Percentiles rank a stretch among this genome's conserved stretches.
phyloP scores from a whole-genome alignment of 164 flowering plant species.

The Chimonanthus salicifolius region DNA sequence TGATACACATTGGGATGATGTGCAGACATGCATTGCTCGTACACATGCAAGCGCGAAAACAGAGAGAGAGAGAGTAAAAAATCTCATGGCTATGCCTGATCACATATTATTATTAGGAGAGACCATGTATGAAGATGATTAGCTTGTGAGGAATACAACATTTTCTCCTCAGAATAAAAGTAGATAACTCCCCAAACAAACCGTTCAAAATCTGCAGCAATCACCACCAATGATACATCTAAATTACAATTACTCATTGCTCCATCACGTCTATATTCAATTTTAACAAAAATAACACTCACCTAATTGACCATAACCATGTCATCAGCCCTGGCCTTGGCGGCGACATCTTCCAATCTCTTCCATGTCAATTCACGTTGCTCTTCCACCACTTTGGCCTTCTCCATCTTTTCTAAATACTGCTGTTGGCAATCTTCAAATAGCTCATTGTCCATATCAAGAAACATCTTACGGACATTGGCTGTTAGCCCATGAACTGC shows the following conservation, averaged over 20 bases:
- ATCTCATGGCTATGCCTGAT: no score
- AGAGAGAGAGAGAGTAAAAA: not conserved
- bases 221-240: not conserved
- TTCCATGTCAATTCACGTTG: slow-evolving; percentile 59
- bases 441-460: slow-evolving; percentile 67
- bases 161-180: not conserved
- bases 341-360: slow-evolving; percentile 53
- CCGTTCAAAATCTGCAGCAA: not conserved
- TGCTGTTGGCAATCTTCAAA: slow-evolving; percentile 64
- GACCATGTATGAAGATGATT: not conserved
- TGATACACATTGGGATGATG: no score
- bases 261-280: not conserved
- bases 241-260: slow-evolving; percentile 4
- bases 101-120: not conserved
- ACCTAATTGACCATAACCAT: slow-evolving; percentile 32
- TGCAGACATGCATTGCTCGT: no score
- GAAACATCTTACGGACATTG: slow-evolving; percentile 65
- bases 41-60: no score
- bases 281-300: not conserved
- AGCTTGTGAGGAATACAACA: not conserved
- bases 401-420: slow-evolving; percentile 42
- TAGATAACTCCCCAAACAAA: not conserved
- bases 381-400: slow-evolving; percentile 48
- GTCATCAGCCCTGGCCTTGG: slow-evolving; percentile 38
- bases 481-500: slow-evolving; percentile 68